Evolutionary conservation across 2,329 filamentous ascomycete genomes (phyloP).

Genomic region (Fusarium sp.): DNA sequence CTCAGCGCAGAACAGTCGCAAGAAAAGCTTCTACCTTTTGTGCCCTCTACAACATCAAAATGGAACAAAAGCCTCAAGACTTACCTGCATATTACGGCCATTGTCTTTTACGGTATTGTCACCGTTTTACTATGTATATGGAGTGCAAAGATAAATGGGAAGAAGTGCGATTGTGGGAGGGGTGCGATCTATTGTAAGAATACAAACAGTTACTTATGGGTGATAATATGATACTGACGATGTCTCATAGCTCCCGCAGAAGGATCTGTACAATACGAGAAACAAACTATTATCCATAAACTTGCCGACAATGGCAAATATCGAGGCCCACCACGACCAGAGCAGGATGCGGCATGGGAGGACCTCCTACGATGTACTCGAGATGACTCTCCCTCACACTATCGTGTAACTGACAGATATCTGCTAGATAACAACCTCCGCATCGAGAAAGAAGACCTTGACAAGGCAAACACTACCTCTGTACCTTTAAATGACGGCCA

Average conservation of each 20-base stretch:
- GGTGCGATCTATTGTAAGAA: slow-evolving; percentile 5
- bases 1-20: neutral
- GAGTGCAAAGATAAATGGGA: neutral
- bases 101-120: neutral
- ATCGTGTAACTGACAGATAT: neutral
- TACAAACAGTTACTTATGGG: neutral
- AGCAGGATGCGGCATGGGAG: slow-evolving; percentile 19
- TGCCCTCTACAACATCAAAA: neutral
- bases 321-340: slow-evolving; percentile 12
- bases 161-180: neutral
- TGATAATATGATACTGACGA: neutral
- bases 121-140: slow-evolving; percentile 1
- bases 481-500: slow-evolving; percentile 4
- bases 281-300: slow-evolving; percentile 3
- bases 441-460: slow-evolving; percentile 2
- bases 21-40: neutral
- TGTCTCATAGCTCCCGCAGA: neutral
- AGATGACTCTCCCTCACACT: no score
- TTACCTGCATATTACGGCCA: neutral
- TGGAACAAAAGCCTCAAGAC: neutral
- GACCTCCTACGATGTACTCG: slow-evolving; percentile 2
- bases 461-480: slow-evolving; percentile 12
- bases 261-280: neutral
- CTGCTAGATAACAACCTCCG: slow-evolving; percentile 1
- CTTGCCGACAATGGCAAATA: slow-evolving; percentile 15